Evolutionary conservation across 2,329 filamentous ascomycete species (phyloP).

Genomic region (Alternaria gansuensis): DNA sequence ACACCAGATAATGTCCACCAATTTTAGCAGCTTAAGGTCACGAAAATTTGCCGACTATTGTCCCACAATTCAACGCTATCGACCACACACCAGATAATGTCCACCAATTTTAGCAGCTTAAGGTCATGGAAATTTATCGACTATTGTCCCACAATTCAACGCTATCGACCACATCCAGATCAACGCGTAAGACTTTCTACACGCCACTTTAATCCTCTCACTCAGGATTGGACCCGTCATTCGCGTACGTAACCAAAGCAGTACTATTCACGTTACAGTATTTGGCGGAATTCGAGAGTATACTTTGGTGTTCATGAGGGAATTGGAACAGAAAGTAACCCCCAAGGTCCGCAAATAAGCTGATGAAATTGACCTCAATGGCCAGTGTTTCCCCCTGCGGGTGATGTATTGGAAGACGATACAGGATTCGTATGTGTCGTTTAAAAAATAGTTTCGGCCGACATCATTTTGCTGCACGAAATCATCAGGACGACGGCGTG

Average conservation of each 20-base stretch:
- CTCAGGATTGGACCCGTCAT: not conserved
- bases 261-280: not conserved
- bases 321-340: rapidly evolving
- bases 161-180: not conserved
- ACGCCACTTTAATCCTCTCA: not conserved
- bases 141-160: not conserved
- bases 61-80: not conserved
- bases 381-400: not conserved
- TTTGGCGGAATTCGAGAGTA: not conserved
- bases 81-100: not conserved
- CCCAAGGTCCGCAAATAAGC: not conserved
- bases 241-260: not conserved
- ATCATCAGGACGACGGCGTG: not conserved
- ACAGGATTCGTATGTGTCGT: not conserved
- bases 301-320: not conserved
- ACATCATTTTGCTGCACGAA: rapidly evolving
- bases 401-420: not conserved
- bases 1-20: not conserved
- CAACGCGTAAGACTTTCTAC: not conserved
- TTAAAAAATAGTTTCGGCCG: not conserved
- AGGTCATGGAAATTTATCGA: not conserved
- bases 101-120: not conserved
- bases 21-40: rapidly evolving
- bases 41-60: not conserved
- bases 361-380: not conserved